These are phyloP conservation scores for Penicillium sp. DNA, from an alignment of 2,329 filamentous ascomycete genomes.

Conservation along the genomic window DNA sequence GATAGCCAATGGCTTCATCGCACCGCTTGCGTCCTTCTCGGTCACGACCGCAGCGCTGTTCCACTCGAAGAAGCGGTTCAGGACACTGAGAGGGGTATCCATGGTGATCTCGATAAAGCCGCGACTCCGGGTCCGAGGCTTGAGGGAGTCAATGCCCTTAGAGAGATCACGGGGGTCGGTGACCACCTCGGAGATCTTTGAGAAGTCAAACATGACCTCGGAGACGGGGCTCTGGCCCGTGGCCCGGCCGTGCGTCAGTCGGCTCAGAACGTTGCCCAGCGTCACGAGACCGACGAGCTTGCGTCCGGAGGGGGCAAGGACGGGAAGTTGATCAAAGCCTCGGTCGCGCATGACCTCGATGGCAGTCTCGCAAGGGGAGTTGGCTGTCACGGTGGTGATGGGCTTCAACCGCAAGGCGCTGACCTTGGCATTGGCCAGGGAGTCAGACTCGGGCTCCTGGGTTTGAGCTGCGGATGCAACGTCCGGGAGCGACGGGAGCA, in stretches of 20 bases:
- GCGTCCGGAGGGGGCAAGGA: constrained; percentile 66
- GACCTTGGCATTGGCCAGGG: constrained; percentile 76
- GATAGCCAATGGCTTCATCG: constrained; percentile 77
- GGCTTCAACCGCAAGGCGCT: constrained; percentile 84
- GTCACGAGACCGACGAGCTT: constrained; percentile 90
- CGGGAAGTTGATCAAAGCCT: constrained; percentile 95
- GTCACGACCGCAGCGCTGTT: constrained; percentile 95
- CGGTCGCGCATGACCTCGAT: constrained; percentile 98
- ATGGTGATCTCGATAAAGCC: constrained; percentile 92
- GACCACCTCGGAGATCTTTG: constrained; percentile 79
- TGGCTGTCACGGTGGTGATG: constrained; percentile 75
- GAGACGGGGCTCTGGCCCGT: constrained; percentile 69
- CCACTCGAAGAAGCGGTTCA: constrained; percentile 96
- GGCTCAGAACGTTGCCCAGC: constrained; percentile 87
- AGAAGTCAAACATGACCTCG: constrained; percentile 97
- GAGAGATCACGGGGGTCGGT: constrained; percentile 75
- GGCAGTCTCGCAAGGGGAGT: constrained; percentile 74
- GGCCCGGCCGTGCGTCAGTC: constrained; percentile 80
- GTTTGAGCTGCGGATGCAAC: constrained; percentile 30
- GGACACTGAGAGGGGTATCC: constrained; percentile 76
- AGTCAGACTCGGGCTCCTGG: constrained; percentile 52
- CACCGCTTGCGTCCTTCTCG: constrained; percentile 61
- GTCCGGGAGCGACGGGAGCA: constrained; percentile 64
- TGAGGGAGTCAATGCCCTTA: constrained; percentile 22
- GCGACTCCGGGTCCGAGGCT: constrained; percentile 50